Conservation (phyloP, 1,139 yeast genomes). For the Ogataea hybrid region DNA sequence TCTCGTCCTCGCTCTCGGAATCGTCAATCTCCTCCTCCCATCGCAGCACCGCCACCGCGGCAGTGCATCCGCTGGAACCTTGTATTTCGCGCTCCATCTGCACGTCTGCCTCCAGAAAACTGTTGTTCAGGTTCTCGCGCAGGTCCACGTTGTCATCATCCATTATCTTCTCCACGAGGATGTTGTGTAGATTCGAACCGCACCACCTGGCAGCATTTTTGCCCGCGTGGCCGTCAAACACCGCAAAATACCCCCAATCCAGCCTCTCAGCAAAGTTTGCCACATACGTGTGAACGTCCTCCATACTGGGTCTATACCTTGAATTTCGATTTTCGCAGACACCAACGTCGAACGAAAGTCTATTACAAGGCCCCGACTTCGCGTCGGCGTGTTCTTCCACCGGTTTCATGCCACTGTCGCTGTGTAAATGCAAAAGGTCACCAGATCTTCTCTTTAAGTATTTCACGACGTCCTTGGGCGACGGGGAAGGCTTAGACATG, state of each 20-base stretch:
- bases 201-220: conserved; percentile 94
- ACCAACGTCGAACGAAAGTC: conserved; percentile 67
- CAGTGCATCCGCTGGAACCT: conserved; percentile 88
- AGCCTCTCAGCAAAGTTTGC: conserved; percentile 86
- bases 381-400: neutral
- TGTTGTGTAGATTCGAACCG: conserved; percentile 77
- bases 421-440: conserved; percentile 2
- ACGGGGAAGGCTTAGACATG: conserved; percentile 3
- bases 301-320: conserved; percentile 87
- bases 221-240: conserved; percentile 98
- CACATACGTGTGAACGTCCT: conserved; percentile 92
- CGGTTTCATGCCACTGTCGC: neutral
- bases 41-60: conserved; percentile 87
- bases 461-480: conserved; percentile 7
- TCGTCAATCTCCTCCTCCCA: conserved; percentile 64
- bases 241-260: conserved; percentile 95
- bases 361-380: conserved; percentile 28
- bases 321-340: conserved; percentile 86
- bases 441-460: conserved; percentile 5
- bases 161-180: conserved; percentile 53
- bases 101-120: conserved; percentile 74
- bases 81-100: conserved; percentile 56
- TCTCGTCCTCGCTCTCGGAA: conserved; percentile 8
- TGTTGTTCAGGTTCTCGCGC: conserved; percentile 52
- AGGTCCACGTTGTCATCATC: conserved; percentile 41